phyloP scores from a whole-genome alignment of 148 eudicot genomes.

The Vaccinium macrocarpon region DNA sequence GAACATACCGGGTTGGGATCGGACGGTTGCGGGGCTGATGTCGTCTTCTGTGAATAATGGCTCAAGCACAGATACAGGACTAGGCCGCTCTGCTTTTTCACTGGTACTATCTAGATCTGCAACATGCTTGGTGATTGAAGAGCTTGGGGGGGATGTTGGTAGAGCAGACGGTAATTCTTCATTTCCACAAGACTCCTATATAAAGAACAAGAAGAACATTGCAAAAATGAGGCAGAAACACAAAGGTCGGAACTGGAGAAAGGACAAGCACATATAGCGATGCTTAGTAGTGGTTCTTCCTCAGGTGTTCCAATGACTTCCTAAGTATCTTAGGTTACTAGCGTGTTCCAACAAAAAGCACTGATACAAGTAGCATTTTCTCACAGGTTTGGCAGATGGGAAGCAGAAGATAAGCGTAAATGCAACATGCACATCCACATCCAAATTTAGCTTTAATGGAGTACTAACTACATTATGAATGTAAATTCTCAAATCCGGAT shows the following conservation, averaged over 20 bases:
- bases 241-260: background rate
- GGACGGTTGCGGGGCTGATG: slow-evolving; percentile 59
- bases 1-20: slow-evolving; percentile 44
- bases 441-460: slow-evolving; percentile 7
- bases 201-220: slow-evolving; percentile 9
- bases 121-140: slow-evolving; percentile 32
- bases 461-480: background rate
- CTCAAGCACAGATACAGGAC: slow-evolving; percentile 93
- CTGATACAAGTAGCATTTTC: background rate
- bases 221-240: background rate
- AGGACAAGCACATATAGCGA: background rate
- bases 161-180: slow-evolving; percentile 44
- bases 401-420: background rate
- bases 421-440: background rate
- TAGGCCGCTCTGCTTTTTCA: slow-evolving; percentile 66
- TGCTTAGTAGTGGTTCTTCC: background rate
- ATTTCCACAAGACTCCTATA: slow-evolving; percentile 46
- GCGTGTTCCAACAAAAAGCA: background rate
- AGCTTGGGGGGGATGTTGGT: slow-evolving; percentile 32
- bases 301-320: background rate
- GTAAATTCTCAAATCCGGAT: no score
- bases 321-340: background rate
- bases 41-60: slow-evolving; percentile 68
- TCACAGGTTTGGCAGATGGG: background rate
- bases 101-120: slow-evolving; percentile 34